phyloP scores from a whole-genome alignment of 345 rosid species.

The Syzygium jambos region DNA sequence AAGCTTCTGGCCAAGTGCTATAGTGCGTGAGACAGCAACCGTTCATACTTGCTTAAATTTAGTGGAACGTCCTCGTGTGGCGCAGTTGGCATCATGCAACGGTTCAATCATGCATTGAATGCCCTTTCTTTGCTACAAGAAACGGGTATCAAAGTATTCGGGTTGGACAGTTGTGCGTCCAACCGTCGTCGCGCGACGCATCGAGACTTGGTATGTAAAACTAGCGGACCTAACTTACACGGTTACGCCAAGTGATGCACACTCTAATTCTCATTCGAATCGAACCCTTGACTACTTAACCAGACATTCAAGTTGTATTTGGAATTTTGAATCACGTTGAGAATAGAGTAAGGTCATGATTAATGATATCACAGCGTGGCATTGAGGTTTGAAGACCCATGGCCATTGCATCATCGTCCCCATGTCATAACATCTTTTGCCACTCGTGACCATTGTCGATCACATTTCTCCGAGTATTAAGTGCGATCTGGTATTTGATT shows the following conservation, averaged over 20 bases:
- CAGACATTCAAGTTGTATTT: accelerated
- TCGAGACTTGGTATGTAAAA: neutral
- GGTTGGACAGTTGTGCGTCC: neutral
- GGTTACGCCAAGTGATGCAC: neutral
- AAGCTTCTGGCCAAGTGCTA: neutral
- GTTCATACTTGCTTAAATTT: neutral
- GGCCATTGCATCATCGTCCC: accelerated
- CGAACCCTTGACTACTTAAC: neutral
- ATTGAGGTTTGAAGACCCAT: neutral
- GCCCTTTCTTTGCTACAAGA: neutral
- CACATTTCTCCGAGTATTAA: neutral
- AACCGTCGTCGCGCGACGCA: too few relatives aligned
- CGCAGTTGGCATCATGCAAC: neutral
- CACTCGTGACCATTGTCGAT: accelerated
- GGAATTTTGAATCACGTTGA: neutral
- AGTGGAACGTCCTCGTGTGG: neutral
- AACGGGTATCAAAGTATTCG: neutral
- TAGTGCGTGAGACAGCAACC: neutral
- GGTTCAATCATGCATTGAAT: neutral
- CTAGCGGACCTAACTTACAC: neutral
- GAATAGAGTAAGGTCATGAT: neutral
- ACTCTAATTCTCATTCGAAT: neutral
- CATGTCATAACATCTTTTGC: neutral
- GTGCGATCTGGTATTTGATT: neutral
- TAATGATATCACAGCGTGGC: neutral